Evolutionary conservation across 805 yeast species (phyloP).

Genomic region (Wickerhamiella occidentalis): DNA sequence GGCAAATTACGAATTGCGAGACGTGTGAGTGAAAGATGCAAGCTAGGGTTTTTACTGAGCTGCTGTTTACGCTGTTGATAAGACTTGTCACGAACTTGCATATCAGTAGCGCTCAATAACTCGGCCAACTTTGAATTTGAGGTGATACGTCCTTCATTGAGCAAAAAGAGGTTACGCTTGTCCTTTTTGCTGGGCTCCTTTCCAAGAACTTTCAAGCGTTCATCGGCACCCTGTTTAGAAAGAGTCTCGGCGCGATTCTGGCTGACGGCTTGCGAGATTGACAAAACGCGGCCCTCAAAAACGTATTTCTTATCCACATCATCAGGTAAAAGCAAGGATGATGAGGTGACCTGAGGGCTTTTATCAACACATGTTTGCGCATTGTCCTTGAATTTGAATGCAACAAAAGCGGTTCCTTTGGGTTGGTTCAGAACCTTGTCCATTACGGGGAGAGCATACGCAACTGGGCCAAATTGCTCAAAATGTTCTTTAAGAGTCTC

Average conservation of each 20-base stretch:
- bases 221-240: constrained; percentile 58
- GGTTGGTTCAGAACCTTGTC: constrained; percentile 80
- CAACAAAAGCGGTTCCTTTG: constrained; percentile 90
- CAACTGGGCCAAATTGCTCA: constrained; percentile 68
- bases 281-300: constrained; percentile 81
- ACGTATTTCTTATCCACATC: constrained; percentile 81
- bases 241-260: constrained; percentile 67
- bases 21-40: constrained; percentile 89
- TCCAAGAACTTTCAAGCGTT: constrained; percentile 66
- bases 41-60: constrained; percentile 75
- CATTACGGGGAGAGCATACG: constrained; percentile 85
- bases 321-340: constrained; percentile 72
- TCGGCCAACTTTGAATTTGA: constrained; percentile 68
- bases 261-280: constrained; percentile 75
- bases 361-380: constrained; percentile 55
- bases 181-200: constrained; percentile 71
- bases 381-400: constrained; percentile 52
- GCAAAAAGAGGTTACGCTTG: constrained; percentile 67
- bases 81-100: constrained; percentile 81
- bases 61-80: constrained; percentile 78
- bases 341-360: constrained; percentile 63
- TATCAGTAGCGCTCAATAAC: constrained; percentile 52
- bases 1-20: constrained; percentile 91
- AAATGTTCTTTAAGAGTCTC: constrained; percentile 73
- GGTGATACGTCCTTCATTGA: constrained; percentile 89